Evolutionary conservation across 164 flowering plant genomes (phyloP).

Genomic region (Berberis vulgaris): DNA sequence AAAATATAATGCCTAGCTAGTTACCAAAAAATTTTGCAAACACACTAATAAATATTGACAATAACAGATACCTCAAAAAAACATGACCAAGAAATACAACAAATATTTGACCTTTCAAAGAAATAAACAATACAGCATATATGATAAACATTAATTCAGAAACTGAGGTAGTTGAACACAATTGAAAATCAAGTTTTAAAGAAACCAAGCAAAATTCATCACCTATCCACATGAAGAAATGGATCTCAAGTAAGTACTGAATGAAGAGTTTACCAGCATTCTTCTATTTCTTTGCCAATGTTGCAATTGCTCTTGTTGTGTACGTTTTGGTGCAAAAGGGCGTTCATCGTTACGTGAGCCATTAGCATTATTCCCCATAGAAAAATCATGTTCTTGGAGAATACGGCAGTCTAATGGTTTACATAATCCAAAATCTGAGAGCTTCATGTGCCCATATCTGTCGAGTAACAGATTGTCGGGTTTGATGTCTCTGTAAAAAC

Average conservation of each 20-base stretch:
- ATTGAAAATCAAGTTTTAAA: not conserved
- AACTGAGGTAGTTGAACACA: not conserved
- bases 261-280: slow-evolving; percentile 53
- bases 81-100: not conserved
- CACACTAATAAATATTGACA: not conserved
- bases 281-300: slow-evolving; percentile 97
- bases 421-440: slow-evolving; percentile 95
- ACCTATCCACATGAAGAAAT: too few species aligned
- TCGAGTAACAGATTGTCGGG: slow-evolving; percentile 94
- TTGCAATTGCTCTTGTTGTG: slow-evolving; percentile 89
- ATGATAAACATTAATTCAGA: not conserved
- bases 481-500: slow-evolving; percentile 81
- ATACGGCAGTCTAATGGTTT: slow-evolving; percentile 87
- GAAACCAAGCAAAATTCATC: not conserved
- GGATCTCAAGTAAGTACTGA: not conserved
- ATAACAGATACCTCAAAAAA: not conserved
- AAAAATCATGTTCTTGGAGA: slow-evolving; percentile 78
- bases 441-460: slow-evolving; percentile 86
- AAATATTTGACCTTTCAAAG: too few species aligned
- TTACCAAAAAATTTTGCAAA: slow-evolving; percentile 1
- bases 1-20: not conserved
- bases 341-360: slow-evolving; percentile 68
- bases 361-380: slow-evolving; percentile 37
- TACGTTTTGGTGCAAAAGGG: slow-evolving; percentile 65
- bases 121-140: not conserved